Percentiles rank a stretch among this genome's conserved stretches.
phyloP scores from a whole-genome alignment of 2,329 filamentous ascomycete species.

The Arthrinium puccinioides region DNA sequence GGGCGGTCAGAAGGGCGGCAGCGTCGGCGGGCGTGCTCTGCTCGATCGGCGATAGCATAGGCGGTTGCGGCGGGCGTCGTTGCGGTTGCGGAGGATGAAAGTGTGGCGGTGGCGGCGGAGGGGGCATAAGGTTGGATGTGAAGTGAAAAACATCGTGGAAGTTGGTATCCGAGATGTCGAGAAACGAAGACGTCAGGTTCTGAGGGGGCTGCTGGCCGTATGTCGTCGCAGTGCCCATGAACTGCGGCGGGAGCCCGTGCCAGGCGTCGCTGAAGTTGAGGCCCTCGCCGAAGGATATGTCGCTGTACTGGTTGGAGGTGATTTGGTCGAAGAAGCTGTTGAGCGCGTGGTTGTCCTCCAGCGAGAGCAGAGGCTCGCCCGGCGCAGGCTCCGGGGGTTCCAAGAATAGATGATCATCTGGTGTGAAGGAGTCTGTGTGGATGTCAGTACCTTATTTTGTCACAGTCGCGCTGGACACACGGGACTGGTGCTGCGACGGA shows the following conservation, averaged over 20 bases:
- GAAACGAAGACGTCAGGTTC: conserved; percentile 17
- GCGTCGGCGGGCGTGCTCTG: conserved; percentile 17
- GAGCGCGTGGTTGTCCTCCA: conserved; percentile 52
- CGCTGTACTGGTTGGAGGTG: conserved; percentile 40
- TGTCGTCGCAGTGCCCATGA: conserved; percentile 59
- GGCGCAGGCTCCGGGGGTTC: conserved; percentile 55
- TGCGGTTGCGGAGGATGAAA: conserved; percentile 19
- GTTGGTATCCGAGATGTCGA: conserved; percentile 16
- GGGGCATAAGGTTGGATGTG: conserved; percentile 13
- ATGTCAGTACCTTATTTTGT: no score
- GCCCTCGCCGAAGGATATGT: conserved; percentile 43
- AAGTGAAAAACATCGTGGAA: conserved; percentile 21
- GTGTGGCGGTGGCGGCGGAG: conserved; percentile 24
- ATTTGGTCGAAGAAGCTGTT: conserved; percentile 51
- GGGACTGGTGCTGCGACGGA: no score
- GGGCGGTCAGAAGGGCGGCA: conserved; percentile 20
- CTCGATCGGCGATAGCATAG: conserved; percentile 12
- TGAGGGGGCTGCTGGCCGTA: conserved; percentile 44
- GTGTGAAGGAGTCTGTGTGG: conserved; percentile 7
- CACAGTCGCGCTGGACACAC: no score
- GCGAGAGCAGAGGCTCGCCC: conserved; percentile 58
- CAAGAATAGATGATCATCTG: conserved; percentile 25
- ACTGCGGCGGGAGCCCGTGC: conserved; percentile 54
- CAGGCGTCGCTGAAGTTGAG: conserved; percentile 43
- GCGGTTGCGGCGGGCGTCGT: conserved; percentile 10